Percentiles rank a stretch among this genome's conserved stretches.
Conservation (phyloP, 148 eudicot species). For the Tetragonia tetragonoides region DNA sequence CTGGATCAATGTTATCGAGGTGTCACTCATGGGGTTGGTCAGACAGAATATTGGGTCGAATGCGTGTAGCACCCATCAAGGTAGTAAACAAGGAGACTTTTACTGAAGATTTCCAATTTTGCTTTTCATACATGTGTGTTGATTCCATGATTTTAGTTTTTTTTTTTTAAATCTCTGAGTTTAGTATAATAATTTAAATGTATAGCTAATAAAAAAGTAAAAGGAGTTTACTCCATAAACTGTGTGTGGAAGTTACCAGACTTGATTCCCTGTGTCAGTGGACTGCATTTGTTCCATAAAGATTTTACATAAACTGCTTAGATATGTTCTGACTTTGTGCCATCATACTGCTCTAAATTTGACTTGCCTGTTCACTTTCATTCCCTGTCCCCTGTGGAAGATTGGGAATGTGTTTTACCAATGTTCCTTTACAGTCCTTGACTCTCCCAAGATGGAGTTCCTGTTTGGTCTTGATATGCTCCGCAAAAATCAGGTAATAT, state of each 20-base stretch:
- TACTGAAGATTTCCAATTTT: background rate
- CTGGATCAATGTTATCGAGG: conserved; percentile 90
- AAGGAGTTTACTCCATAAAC: background rate
- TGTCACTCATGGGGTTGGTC: conserved; percentile 97
- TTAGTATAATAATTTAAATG: too few species aligned
- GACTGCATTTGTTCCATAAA: background rate
- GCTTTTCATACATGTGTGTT: background rate
- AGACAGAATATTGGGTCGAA: conserved; percentile 92
- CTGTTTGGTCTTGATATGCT: conserved; percentile 99
- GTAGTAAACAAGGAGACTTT: conserved; percentile 31
- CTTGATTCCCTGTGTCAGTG: background rate
- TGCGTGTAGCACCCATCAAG: conserved; percentile 97
- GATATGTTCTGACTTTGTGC: conserved; percentile 4
- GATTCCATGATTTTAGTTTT: too few species aligned
- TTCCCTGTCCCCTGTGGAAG: conserved; percentile 40
- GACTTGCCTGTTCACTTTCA: conserved; percentile 17
- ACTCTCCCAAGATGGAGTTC: conserved; percentile 97
- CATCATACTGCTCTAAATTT: conserved; percentile 19
- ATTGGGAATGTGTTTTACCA: conserved; percentile 88
- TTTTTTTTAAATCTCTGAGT: too few species aligned
- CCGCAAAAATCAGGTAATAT: conserved; percentile 87
- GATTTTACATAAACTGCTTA: background rate
- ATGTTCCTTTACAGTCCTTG: conserved; percentile 88
- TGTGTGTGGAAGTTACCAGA: background rate
- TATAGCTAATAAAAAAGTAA: background rate